Conservation (phyloP, 495 filamentous ascomycete genomes). For the Aspergillus homomorphus region DNA sequence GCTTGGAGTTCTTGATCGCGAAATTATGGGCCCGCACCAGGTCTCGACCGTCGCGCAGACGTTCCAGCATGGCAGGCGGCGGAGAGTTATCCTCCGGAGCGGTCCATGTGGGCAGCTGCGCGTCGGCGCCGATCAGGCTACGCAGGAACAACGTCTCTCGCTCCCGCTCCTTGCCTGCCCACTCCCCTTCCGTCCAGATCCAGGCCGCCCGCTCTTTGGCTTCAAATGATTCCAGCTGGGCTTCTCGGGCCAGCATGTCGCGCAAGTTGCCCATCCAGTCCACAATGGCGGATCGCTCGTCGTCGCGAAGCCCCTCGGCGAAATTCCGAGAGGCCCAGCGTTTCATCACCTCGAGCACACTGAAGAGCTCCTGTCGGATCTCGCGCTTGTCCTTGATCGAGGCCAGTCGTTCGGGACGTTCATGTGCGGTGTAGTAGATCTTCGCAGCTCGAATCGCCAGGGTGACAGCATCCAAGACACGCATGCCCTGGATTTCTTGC, state of each 20-base stretch:
- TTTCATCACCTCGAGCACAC: slow-evolving; percentile 85
- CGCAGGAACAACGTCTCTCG: slow-evolving; percentile 81
- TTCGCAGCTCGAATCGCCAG: slow-evolving; percentile 91
- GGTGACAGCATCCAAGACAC: slow-evolving; percentile 87
- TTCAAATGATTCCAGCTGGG: slow-evolving; percentile 71
- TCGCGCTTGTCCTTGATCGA: slow-evolving; percentile 78
- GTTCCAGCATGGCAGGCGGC: slow-evolving; percentile 73
- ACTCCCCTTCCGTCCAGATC: slow-evolving; percentile 76
- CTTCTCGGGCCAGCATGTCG: slow-evolving; percentile 69
- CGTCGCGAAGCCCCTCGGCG: slow-evolving; percentile 69
- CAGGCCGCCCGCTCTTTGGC: slow-evolving; percentile 66
- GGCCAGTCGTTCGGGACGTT: slow-evolving; percentile 76
- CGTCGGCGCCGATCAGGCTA: slow-evolving; percentile 49
- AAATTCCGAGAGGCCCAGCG: slow-evolving; percentile 87
- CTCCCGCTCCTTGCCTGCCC: slow-evolving; percentile 71
- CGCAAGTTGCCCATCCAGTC: slow-evolving; percentile 76
- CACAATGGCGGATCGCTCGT: slow-evolving; percentile 69
- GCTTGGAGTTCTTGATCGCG: slow-evolving; percentile 75
- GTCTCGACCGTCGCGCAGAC: slow-evolving; percentile 72
- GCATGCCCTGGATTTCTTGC: slow-evolving; percentile 85
- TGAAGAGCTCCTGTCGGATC: slow-evolving; percentile 76
- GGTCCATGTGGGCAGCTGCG: slow-evolving; percentile 67
- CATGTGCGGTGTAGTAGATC: slow-evolving; percentile 88
- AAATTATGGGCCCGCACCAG: slow-evolving; percentile 88
- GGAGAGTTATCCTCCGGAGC: slow-evolving; percentile 53